Conservation (phyloP, 2,329 filamentous ascomycete genomes). For the Alternaria sp. region DNA sequence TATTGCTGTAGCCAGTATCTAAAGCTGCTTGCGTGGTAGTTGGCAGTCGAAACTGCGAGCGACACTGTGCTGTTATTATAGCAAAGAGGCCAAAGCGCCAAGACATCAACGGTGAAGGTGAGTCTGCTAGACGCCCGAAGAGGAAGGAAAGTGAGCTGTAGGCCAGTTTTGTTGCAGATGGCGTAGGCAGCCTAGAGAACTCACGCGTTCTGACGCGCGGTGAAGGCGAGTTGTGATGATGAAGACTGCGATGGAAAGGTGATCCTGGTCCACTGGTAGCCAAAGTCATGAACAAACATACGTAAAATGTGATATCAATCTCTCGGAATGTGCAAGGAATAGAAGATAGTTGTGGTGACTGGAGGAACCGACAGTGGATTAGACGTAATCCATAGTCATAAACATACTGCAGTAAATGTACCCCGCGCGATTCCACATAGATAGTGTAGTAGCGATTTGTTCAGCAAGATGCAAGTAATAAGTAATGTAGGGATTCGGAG, state of each 20-base stretch:
- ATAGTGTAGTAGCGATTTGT: background rate
- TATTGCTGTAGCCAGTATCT: background rate
- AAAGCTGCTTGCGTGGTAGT: background rate
- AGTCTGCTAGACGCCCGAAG: background rate
- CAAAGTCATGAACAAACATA: background rate
- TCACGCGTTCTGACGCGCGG: background rate
- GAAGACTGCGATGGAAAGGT: background rate
- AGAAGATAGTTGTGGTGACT: background rate
- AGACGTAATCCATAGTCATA: background rate
- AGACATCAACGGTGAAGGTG: conserved; percentile 4
- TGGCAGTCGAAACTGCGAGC: background rate
- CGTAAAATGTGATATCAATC: background rate
- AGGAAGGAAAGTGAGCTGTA: background rate
- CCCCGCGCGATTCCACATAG: background rate
- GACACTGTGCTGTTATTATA: background rate
- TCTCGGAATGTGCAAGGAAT: background rate
- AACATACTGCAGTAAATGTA: background rate
- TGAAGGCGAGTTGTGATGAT: background rate
- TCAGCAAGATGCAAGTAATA: background rate
- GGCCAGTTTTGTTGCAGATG: background rate
- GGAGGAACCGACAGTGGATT: background rate
- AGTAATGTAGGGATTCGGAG: background rate
- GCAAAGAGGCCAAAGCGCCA: background rate
- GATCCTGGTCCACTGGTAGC: background rate
- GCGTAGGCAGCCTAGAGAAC: background rate